A percentile compares a stretch with the other conserved stretches of the same genome.
Evolutionary conservation across 1,284 basidiomycete species (phyloP).

Genomic region (Inonotus obliquus): DNA sequence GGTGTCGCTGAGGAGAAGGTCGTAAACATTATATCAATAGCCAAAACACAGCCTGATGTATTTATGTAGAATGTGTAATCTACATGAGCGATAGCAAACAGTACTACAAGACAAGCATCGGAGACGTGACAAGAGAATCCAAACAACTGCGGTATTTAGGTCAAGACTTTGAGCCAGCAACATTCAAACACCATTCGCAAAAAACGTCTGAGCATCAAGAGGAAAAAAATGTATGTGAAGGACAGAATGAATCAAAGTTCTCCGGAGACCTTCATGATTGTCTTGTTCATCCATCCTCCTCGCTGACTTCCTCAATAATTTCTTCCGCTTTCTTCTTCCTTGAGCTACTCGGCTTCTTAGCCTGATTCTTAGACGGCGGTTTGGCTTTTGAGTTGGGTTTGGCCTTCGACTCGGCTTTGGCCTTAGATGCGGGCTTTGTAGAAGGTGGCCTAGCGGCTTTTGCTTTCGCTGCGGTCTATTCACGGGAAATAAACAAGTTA

Average conservation of each 20-base stretch:
- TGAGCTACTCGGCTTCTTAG: conserved; percentile 10
- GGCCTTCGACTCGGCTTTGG: conserved; percentile 2
- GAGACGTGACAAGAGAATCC: not conserved
- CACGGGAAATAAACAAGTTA: not conserved
- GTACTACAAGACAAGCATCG: not conserved
- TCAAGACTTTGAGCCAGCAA: no score
- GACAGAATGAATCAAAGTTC: not conserved
- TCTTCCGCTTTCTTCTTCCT: conserved; percentile 13
- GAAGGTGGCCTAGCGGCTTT: not conserved
- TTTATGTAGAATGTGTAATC: not conserved
- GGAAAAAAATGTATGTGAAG: not conserved
- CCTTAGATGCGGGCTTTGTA: not conserved
- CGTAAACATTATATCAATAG: not conserved
- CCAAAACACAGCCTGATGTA: not conserved
- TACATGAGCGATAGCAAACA: not conserved
- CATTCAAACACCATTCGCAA: not conserved
- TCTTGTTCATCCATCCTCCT: conserved; percentile 1
- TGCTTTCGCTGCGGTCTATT: not conserved
- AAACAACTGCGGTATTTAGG: not conserved
- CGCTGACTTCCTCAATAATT: conserved; percentile 4
- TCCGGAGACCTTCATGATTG: no score
- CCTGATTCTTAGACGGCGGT: conserved; percentile 4
- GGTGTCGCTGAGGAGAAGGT: conserved; percentile 17
- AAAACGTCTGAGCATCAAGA: not conserved
- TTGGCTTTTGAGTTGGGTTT: not conserved